Evolutionary conservation across 2,329 filamentous ascomycete genomes (phyloP).

Genomic region (Aspergillus novoparasiticus): DNA sequence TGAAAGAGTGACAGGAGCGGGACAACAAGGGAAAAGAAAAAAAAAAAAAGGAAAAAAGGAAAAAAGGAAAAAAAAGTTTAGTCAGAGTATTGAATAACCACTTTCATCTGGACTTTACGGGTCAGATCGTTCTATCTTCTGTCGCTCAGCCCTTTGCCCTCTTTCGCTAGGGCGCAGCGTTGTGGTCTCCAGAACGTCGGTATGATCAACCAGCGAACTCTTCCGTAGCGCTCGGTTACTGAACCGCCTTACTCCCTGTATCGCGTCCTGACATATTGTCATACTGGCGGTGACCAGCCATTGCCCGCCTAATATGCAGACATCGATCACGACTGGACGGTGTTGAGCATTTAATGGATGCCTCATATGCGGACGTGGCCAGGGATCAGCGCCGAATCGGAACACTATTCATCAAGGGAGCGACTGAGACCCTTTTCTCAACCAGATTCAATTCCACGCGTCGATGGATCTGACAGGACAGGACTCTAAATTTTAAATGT

Average conservation of each 20-base stretch:
- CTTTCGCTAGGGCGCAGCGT: not conserved
- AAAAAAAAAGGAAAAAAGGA: not conserved
- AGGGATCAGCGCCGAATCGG: not conserved
- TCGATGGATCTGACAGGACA: not conserved
- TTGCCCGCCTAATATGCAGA: not conserved
- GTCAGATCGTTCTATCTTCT: not conserved
- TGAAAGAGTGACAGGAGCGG: not conserved
- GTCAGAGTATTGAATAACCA: not conserved
- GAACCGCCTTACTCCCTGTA: not conserved
- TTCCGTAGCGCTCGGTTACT: not conserved
- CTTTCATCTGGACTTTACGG: not conserved
- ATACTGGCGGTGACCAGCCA: conserved; percentile 1
- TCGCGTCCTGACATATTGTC: not conserved
- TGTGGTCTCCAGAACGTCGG: not conserved
- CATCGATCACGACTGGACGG: not conserved
- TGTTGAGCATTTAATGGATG: not conserved
- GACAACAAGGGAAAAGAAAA: not conserved
- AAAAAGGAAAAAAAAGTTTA: not conserved
- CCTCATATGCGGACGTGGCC: conserved; percentile 2
- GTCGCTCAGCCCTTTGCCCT: not conserved
- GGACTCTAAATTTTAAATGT: not conserved
- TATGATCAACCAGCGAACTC: not conserved
- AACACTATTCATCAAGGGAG: not conserved
- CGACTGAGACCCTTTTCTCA: not conserved
- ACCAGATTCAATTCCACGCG: not conserved